Evolutionary conservation across 2,329 filamentous ascomycete genomes (phyloP), one percentile per base, ranked within the genome.

Genomic region (Helotiales sp.): DNA sequence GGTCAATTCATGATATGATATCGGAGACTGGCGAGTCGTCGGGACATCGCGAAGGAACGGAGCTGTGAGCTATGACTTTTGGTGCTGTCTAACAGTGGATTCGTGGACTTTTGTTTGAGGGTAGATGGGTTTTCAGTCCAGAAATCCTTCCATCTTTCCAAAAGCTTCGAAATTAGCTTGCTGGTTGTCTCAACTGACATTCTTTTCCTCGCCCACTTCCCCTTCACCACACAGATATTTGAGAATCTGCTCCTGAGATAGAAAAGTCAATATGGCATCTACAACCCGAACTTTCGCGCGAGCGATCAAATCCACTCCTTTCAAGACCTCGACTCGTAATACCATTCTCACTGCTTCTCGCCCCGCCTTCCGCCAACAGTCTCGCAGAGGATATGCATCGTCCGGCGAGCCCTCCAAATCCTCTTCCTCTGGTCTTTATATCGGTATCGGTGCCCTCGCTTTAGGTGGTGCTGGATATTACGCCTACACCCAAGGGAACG

Each of bases 321-420:
- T 87, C 71, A 83, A 84, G 70, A 78, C 82, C 67, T 74, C 80
- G 53, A 76, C 83, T 44, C 85, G 82, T 69, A 82, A 78, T 69
- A 72, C 71, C 31, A 78, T 83, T 64, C 81, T 90, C 72, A 76
- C 79, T 65, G 79, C 81, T 46, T 80, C 82, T 54, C 84, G 88
- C 66, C 83, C 88, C 69, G 81, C 84, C 66, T 87, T 92, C 80
- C 89, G 88, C 74, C 85, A 87, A 71, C 81, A 88, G 69, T 85
- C 85, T 69, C 89, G 87, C 66, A 90, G 91, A 66, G 87, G 86
- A 75, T 96, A 96, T 78, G 88, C 92, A 44, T 88, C 89, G 55
- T n/a, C n/a, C n/a, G n/a, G n/a, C 8, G 86, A 86, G 75, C 87
- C 91, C 47, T 85, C 88, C 54, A 77, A 77, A 65, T 75, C 76